Percentiles rank a stretch among this genome's conserved stretches.
These are phyloP conservation scores for Leucosporidium scottii DNA, from an alignment of 768 basidiomycete genomes.

Conservation along the genomic window DNA sequence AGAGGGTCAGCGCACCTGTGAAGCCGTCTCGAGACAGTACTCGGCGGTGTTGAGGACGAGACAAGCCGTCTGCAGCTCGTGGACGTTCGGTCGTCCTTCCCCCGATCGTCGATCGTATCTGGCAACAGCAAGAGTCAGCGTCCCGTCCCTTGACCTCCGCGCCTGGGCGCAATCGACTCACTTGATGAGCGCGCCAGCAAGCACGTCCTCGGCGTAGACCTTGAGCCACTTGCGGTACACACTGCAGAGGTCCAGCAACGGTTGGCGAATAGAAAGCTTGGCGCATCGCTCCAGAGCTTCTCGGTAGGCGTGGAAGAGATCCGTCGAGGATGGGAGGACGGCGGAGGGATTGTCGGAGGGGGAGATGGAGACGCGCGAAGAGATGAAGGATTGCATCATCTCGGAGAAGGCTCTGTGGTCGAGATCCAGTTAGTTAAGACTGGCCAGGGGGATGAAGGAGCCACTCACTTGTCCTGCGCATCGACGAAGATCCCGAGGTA, in stretches of 20 bases:
- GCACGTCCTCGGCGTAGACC: conserved; percentile 94
- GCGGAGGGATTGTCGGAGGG: conserved; percentile 42
- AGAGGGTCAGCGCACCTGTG: conserved; percentile 56
- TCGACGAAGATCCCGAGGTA: conserved; percentile 91
- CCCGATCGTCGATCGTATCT: conserved; percentile 56
- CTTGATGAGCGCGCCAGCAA: conserved; percentile 68
- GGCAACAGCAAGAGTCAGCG: not conserved
- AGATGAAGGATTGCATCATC: conserved; percentile 76
- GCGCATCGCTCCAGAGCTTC: conserved; percentile 92
- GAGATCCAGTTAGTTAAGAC: not conserved
- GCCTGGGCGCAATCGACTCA: conserved; percentile 37
- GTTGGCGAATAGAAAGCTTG: conserved; percentile 74
- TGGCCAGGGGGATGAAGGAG: no score
- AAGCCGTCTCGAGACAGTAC: conserved; percentile 86
- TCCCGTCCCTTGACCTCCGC: not conserved
- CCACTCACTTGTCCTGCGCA: conserved; percentile 80
- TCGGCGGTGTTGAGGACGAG: conserved; percentile 94
- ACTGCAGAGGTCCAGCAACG: conserved; percentile 69
- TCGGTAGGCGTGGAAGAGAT: conserved; percentile 93
- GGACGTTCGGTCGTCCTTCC: conserved; percentile 69
- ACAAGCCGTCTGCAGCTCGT: conserved; percentile 72
- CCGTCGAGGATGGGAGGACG: conserved; percentile 87
- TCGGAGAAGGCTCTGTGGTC: conserved; percentile 67
- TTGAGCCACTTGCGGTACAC: conserved; percentile 90
- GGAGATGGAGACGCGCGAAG: conserved; percentile 26